Evolutionary conservation across 805 yeast genomes (phyloP), one percentile per base, ranked within the genome.

Genomic region (Lipomyces kockii): DNA sequence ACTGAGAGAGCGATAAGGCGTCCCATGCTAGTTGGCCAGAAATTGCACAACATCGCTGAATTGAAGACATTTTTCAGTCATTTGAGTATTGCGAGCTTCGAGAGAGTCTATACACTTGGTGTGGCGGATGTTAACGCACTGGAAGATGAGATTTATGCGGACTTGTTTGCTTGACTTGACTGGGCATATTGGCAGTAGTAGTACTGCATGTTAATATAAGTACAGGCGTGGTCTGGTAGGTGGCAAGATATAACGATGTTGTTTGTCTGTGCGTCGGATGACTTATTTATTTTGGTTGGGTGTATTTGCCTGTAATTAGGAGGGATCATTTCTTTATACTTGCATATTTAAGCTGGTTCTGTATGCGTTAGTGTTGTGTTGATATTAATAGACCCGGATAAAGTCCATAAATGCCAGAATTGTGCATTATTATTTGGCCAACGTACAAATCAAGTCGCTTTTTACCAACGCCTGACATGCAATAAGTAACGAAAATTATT

Each of bases 51-150:
- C 49, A 71, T 87, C 14, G 77, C 81, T 1, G 83, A 85, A 39
- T 78, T 92, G 71, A 84, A 86, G 60, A 83, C 83, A 17, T 91
- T 89, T 74, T 90, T 90, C 73, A 87, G 87, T 67, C 85, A 84
- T 59, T 77, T 91, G 62, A 85, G 92, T 66, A 83, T 87, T 5
- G 65, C 66, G 6, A 66, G 62, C 22, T 67, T 53, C 55, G 72
- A 67, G 55, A 63, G 72, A 3, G 63, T 60, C 7, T 69, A 63
- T 49, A 32, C 68, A 11, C 57, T 69, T 8, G 66, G 71, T 27
- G 65, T 22, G 27, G 63, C 67, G 14, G 70, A 69, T 35, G 11
- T 59, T 17, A 35, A 22, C 6, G 63, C 64, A 4, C 37, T 65
- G 27, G 72, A 69, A 27, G 63, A 59, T 34, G 72, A 69, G 20